Evolutionary conservation across 768 basidiomycete species (phyloP), one percentile per base, ranked within the genome.

Genomic region (Lactarius indigo): DNA sequence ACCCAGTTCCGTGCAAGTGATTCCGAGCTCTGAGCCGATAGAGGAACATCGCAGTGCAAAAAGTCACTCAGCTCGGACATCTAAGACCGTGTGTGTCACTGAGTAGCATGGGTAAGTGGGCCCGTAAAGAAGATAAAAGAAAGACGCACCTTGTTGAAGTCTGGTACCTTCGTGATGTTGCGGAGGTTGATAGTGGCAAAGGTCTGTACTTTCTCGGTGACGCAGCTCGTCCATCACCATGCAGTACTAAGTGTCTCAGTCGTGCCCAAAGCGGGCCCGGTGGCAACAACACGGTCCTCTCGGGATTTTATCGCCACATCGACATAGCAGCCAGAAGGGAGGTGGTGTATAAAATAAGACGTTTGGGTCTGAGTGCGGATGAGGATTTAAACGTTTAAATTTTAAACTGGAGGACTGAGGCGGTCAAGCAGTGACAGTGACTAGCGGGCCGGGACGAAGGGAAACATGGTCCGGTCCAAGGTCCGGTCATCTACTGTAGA

Each of bases 201-300:
- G 79, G 98, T 98, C 81, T 98, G 95, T 5, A 98, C 94, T 77
- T 94, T 96, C 79, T 98, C 97, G 1, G 91, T 90, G 52, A 97
- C 90, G 85, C 1, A 94, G 96, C 77, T 98, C 96, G 80, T 98
- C 97, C 94, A 98, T 97, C 20, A 89, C 91, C 97, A 98, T 98
- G 79, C 96, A n/a, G n/a, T n/a, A 98, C 70, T 97, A 89, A 0
- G 83, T 79, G 76, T 98, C 93, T 88, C 88, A 90, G 76, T 96
- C 95, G 74, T 94, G 92, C 0, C 96, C 96, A 74, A 98, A 98
- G 5, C 96, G 88, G n/a, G n/a, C n/a, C n/a, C n/a, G 57, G 97
- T 88, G 61, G 94, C 91, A 30, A 98, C 96, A 35, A 97, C 85
- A 52, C 97, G 85, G 73, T 97, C 94, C 76, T 99, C 97, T 77